Evolutionary conservation across 2,329 filamentous ascomycete species (phyloP), one percentile per base, ranked within the genome.

Genomic region (Zelopaecilomyces penicillatus): DNA sequence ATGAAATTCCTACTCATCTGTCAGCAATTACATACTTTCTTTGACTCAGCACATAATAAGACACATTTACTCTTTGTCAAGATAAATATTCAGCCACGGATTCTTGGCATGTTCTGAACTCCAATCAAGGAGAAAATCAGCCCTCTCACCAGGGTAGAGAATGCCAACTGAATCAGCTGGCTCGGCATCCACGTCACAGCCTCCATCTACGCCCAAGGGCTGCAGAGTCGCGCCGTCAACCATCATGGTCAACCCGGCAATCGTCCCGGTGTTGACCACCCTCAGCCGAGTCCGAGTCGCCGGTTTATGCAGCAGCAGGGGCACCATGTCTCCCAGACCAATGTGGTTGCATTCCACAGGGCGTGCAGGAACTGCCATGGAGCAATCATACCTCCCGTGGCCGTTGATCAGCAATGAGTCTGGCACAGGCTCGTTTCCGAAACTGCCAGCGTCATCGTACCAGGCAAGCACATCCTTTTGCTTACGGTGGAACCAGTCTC

Each of bases 391-490:
- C 27, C 55, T 50, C 2, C 58, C 58, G 2, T 45, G 50, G 19
- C 65, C 64, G 50, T 67, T 67, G 33, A 67, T 54, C 4, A 66
- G 62, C 3, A 61, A 39, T 1, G 60, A 62, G 10, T 57, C 53
- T 0, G 60, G 60, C 1, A 61, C 58, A 2, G 57, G 60, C 2
- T 68, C 65, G 62, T 67, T 75, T 5, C 73, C 65, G 2, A 71
- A 55, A 1, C 52, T 55, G 0, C 62, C 62, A 3, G 65, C 60
- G 19, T 59, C 57, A 34, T 41, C 47, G 29, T 55, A 59, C 53
- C 55, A 57, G 5, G 35, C 47, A 5, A 55, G 43, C 41, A 67
- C 65, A 5, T 65, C 62, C 0, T 64, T 63, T 12, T 58, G 56
- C 5, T 49, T 47, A 49, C 74, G 71, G 53, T 73, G 58, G 41